Base-by-base conservation (phyloP, 2,329 filamentous ascomycete genomes). In the Cephalotrichum gorgonifer region DNA sequence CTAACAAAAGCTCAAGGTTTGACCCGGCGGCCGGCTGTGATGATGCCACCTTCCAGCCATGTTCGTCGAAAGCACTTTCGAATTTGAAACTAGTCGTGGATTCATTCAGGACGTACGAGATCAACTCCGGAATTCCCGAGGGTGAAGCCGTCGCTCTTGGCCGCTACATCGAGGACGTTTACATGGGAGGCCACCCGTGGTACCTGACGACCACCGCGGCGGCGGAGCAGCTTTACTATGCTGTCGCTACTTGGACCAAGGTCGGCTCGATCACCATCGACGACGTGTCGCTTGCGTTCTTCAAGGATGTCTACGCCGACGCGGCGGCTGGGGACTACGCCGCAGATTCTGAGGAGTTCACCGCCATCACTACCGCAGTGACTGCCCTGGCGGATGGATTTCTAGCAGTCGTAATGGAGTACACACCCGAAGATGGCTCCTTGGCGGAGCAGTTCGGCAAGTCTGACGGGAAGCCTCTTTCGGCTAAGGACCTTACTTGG, bases 141-240 rank as follows among this genome's bases (percentile, higher is more conserved):
- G 81, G 83, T 17, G 64, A 65, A 15, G 83, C 83, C 8, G 72
- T 80, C 11, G 74, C 79, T 7, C 68, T 84, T 6, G 84, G 85
- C 42, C 71, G 84, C 52, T 88, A 88, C 59, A 65, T 79, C 0
- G 83, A 87, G 62, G 86, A 94, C 56, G 65, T 72, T 4, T 93
- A 90, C 65, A 85, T 83, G 62, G 78, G 79, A 52, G 86, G 86
- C 1, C 89, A 93, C 62, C 87, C 87, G 2, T 93, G 87, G 87
- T 86, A 88, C 57, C 73, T 91, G 14, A 76, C 76, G 56, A 91
- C 85, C 1, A 72, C 88, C 27, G 86, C 85, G 2, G 85, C 85
- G 1, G 88, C 86, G 3, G 87, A 93, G 64, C 83, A 86, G 60
- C 75, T 94, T 3, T 91, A 89, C 61, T 81, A 86, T 57, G 83